phyloP scores from a whole-genome alignment of 129 eudicot species.

The Glebionis coronaria region DNA sequence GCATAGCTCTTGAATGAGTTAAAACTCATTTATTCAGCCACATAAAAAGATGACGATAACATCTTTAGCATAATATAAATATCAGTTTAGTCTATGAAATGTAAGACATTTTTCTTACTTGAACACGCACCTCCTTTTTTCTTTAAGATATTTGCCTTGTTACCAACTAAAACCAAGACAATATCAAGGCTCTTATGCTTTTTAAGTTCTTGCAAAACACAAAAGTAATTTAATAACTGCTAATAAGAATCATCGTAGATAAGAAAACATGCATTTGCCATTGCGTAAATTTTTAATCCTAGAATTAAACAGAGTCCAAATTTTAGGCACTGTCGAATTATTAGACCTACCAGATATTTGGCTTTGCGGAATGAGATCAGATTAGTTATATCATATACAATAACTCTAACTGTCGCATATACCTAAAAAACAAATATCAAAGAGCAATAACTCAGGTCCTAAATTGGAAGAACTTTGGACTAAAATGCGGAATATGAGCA shows the following conservation, averaged over 20 bases:
- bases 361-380: conserved; percentile 89
- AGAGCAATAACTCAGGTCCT: background rate
- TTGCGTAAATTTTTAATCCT: too few species aligned
- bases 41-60: background rate
- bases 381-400: conserved; percentile 88
- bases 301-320: too few species aligned
- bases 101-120: conserved; percentile 51
- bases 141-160: conserved; percentile 93
- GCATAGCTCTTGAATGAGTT: conserved; percentile 97
- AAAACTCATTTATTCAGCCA: conserved; percentile 67
- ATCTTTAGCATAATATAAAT: conserved; percentile 17
- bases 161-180: conserved; percentile 96
- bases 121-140: conserved; percentile 72
- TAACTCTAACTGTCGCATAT: conserved; percentile 90
- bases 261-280: background rate
- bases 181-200: conserved; percentile 94
- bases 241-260: background rate
- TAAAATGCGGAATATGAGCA: too few species aligned
- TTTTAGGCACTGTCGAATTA: background rate
- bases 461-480: background rate
- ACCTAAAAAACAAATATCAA: conserved; percentile 36
- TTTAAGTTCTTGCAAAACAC: conserved; percentile 67
- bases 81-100: background rate
- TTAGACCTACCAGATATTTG: conserved; percentile 97
- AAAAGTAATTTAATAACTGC: conserved; percentile 1